Evolutionary conservation across 1,139 yeast genomes (phyloP).

Genomic region (Lodderomyces elongisporus): DNA sequence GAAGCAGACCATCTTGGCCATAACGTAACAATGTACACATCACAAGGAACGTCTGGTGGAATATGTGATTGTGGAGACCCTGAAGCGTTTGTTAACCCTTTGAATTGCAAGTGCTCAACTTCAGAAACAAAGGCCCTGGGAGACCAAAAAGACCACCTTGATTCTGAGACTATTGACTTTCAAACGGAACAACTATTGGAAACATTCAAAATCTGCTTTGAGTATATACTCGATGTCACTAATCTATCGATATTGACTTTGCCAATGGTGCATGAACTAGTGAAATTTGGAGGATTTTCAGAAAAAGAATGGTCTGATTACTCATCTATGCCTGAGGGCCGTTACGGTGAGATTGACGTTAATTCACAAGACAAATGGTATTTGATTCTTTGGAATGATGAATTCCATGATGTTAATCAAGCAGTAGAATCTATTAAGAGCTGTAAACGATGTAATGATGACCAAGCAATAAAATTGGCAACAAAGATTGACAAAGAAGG

Average conservation of each 20-base stretch:
- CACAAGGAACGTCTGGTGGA: conserved; percentile 49
- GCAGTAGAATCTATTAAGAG: conserved; percentile 40
- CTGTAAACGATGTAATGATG: conserved; percentile 24
- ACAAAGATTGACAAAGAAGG: conserved; percentile 31
- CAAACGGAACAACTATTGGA: conserved; percentile 18
- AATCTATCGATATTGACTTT: conserved; percentile 31
- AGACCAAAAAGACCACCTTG: too few relatives aligned
- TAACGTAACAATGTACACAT: conserved; percentile 49
- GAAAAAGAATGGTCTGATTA: conserved; percentile 22
- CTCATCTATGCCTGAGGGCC: conserved; percentile 24
- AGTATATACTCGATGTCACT: conserved; percentile 46
- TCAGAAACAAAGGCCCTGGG: conserved; percentile 2
- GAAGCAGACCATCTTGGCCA: conserved; percentile 62
- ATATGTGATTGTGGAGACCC: conserved; percentile 92
- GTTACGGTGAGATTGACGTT: conserved; percentile 25
- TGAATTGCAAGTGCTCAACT: conserved; percentile 47
- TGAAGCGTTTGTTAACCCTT: conserved; percentile 62
- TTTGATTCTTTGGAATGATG: conserved; percentile 69
- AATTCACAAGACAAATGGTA: conserved; percentile 32
- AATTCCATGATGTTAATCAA: conserved; percentile 52
- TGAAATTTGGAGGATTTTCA: too few relatives aligned
- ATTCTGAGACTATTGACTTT: conserved; percentile 6
- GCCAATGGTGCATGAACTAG: conserved; percentile 30
- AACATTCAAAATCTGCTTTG: conserved; percentile 37
- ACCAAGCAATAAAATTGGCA: conserved; percentile 30